Evolutionary conservation across 75 land plant genomes (phyloP).

Genomic region (Pinus tabuliformis): DNA sequence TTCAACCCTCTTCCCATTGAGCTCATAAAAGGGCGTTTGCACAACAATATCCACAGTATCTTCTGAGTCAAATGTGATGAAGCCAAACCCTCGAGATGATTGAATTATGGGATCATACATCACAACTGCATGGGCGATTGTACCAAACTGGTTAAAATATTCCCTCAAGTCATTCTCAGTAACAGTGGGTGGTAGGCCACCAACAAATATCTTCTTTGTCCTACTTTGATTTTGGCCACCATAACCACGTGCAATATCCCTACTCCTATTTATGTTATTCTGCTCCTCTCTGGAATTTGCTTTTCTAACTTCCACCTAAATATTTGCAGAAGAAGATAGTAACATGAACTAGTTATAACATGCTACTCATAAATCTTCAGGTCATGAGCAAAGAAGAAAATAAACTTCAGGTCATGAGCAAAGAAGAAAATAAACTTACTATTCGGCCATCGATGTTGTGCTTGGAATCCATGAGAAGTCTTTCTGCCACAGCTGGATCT

Average conservation of each 20-base stretch:
- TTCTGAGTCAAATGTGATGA: constrained; percentile 87
- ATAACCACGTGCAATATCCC: constrained; percentile 11
- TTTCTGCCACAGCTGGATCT: constrained; percentile 12
- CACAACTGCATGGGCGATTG: constrained; percentile 47
- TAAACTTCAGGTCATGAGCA: too few species aligned
- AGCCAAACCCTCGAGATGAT: constrained; percentile 55
- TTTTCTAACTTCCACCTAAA: constrained; percentile 50
- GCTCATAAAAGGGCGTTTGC: constrained; percentile 85
- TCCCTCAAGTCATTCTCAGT: constrained; percentile 50
- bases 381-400: not conserved
- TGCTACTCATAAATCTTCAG: constrained; percentile 8
- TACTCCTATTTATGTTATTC: constrained; percentile 27
- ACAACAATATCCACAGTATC: constrained; percentile 88
- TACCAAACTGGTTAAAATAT: constrained; percentile 59
- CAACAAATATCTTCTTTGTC: constrained; percentile 70
- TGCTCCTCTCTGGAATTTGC: constrained; percentile 56
- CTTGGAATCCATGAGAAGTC: constrained; percentile 10
- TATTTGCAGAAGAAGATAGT: not conserved
- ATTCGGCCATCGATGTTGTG: too few species aligned
- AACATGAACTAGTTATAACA: not conserved
- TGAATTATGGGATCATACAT: constrained; percentile 58
- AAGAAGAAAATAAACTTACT: too few species aligned
- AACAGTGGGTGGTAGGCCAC: constrained; percentile 43
- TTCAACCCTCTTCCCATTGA: constrained; percentile 95
- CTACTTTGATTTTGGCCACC: constrained; percentile 28